phyloP scores from a whole-genome alignment of 169 alveolate genomes.

The Theileria parva region DNA sequence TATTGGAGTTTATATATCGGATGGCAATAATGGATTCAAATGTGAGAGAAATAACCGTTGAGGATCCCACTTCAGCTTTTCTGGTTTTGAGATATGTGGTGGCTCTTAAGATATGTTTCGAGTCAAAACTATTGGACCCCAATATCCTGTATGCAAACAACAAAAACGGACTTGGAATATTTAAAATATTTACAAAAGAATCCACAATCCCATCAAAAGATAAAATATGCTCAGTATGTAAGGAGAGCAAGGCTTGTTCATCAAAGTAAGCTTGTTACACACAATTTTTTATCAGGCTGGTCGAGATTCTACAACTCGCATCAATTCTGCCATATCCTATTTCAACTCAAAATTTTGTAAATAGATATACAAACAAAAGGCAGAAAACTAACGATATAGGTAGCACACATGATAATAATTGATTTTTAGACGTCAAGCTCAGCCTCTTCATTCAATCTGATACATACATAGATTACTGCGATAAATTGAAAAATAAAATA shows the following conservation, averaged over 20 bases:
- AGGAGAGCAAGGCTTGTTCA: constrained; percentile 29
- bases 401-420: not conserved
- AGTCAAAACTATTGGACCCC: constrained; percentile 12
- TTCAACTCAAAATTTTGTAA: not conserved
- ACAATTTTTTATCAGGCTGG: constrained; percentile 12
- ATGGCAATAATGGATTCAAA: constrained; percentile 69
- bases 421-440: constrained; percentile 13
- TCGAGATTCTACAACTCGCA: constrained; percentile 29
- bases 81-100: constrained; percentile 73
- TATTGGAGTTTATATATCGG: constrained; percentile 69
- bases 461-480: constrained; percentile 7
- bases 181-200: constrained; percentile 3
- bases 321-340: constrained; percentile 15
- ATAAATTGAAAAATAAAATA: constrained; percentile 13
- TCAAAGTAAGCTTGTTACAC: constrained; percentile 18
- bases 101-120: constrained; percentile 63
- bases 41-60: constrained; percentile 77
- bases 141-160: constrained; percentile 1
- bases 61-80: constrained; percentile 79
- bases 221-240: constrained; percentile 17
- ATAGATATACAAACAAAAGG: constrained; percentile 10
- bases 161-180: not conserved
- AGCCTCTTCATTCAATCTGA: constrained; percentile 18
- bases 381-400: constrained; percentile 17
- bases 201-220: constrained; percentile 12